Evolutionary conservation across 2,329 filamentous ascomycete genomes (phyloP).

Genomic region (Colletotrichum shisoi): DNA sequence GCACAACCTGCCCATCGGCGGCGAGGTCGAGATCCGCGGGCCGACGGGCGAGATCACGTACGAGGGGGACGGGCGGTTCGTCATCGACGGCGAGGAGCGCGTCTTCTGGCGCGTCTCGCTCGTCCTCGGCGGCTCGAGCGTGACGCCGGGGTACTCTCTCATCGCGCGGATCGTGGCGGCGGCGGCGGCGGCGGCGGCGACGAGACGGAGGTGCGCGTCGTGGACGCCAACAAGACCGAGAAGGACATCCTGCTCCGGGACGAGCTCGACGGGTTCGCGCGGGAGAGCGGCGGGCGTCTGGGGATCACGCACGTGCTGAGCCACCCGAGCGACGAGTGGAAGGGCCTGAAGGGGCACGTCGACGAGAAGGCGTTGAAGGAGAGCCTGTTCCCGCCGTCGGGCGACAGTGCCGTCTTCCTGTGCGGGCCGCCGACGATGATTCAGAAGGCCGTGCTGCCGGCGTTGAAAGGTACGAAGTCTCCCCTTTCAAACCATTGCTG

Average conservation of each 20-base stretch:
- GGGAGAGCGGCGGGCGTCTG: conserved; percentile 50
- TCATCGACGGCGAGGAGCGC: conserved; percentile 52
- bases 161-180: conserved; percentile 53
- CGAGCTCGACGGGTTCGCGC: conserved; percentile 53
- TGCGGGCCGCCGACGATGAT: conserved; percentile 62
- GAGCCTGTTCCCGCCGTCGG: conserved; percentile 52
- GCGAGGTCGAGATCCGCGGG: conserved; percentile 61
- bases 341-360: conserved; percentile 56
- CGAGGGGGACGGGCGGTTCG: conserved; percentile 56
- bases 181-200: no score
- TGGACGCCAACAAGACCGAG: conserved; percentile 60
- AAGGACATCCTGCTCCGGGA: conserved; percentile 56
- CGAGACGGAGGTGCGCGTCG: conserved; percentile 51
- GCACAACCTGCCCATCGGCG: conserved; percentile 57
- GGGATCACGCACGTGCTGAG: conserved; percentile 58
- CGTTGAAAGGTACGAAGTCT: conserved; percentile 47
- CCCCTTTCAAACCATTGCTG: not conserved
- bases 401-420: conserved; percentile 55
- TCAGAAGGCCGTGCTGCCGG: conserved; percentile 59
- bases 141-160: conserved; percentile 62
- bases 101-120: conserved; percentile 57
- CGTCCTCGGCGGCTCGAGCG: conserved; percentile 59
- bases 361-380: conserved; percentile 52
- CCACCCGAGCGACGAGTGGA: conserved; percentile 54
- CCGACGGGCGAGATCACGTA: conserved; percentile 62